These are phyloP conservation scores for Nannizziopsis barbatae DNA, from an alignment of 2,329 filamentous ascomycete species.

Conservation along the genomic window DNA sequence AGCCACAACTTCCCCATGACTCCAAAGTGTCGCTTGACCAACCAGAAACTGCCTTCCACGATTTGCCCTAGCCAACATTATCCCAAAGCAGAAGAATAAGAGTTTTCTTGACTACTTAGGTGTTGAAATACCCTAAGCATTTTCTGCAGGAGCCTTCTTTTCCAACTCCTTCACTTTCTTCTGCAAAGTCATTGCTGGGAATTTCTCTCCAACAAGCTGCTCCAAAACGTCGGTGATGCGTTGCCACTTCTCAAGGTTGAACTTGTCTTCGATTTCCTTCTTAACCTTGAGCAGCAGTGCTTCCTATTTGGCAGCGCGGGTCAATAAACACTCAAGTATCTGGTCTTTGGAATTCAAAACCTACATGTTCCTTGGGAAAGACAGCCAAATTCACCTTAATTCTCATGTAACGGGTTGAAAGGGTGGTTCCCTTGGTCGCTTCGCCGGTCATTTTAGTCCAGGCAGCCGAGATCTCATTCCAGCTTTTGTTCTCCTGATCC, in stretches of 20 bases:
- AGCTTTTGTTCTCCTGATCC: conserved; percentile 20
- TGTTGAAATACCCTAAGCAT: too few relatives aligned
- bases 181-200: conserved; percentile 26
- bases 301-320: conserved; percentile 17
- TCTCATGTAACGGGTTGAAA: conserved; percentile 30
- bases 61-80: too few relatives aligned
- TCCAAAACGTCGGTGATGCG: conserved; percentile 27
- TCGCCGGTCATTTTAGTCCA: conserved; percentile 24
- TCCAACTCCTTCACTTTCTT: conserved; percentile 34
- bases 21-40: too few relatives aligned
- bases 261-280: conserved; percentile 30
- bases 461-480: conserved; percentile 21
- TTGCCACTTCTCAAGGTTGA: conserved; percentile 32
- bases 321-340: neutral
- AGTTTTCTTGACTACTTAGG: too few relatives aligned
- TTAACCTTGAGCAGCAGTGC: conserved; percentile 27
- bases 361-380: conserved; percentile 29
- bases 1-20: too few relatives aligned
- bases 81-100: too few relatives aligned
- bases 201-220: conserved; percentile 24
- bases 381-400: conserved; percentile 32
- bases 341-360: conserved; percentile 8
- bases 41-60: too few relatives aligned
- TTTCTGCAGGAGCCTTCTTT: conserved; percentile 15
- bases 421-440: conserved; percentile 25